These are phyloP conservation scores for Nepenthes gracilis DNA, from an alignment of 148 eudicot genomes.

Conservation along the genomic window DNA sequence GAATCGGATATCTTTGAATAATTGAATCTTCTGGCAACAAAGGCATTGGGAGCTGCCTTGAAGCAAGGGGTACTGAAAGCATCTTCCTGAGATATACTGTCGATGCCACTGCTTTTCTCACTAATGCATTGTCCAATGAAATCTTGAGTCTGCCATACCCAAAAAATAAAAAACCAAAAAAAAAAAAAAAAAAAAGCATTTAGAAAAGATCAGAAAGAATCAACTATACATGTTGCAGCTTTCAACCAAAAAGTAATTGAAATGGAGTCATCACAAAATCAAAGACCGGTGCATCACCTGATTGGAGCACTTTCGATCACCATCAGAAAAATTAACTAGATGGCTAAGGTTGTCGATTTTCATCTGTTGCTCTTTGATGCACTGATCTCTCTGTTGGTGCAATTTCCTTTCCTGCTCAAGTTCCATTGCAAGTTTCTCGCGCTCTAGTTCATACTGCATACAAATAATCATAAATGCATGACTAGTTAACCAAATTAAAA, in stretches of 20 bases:
- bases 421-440: slow-evolving; percentile 76
- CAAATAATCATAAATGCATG: slow-evolving; percentile 11
- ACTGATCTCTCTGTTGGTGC: slow-evolving; percentile 59
- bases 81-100: slow-evolving; percentile 36
- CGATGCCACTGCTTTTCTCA: slow-evolving; percentile 33
- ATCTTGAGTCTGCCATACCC: slow-evolving; percentile 18
- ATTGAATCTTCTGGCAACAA: slow-evolving; percentile 62
- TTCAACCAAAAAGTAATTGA: background rate
- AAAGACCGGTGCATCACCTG: background rate
- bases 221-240: background rate
- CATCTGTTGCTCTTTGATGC: slow-evolving; percentile 68
- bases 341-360: slow-evolving; percentile 51
- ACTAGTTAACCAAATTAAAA: background rate
- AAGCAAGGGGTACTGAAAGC: slow-evolving; percentile 64
- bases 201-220: background rate
- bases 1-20: slow-evolving; percentile 32
- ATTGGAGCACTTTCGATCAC: slow-evolving; percentile 26
- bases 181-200: slow-evolving; percentile 5
- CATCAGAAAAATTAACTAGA: slow-evolving; percentile 32
- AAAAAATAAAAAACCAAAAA: background rate
- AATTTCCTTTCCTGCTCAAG: slow-evolving; percentile 86
- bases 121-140: slow-evolving; percentile 14
- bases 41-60: slow-evolving; percentile 52
- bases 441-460: slow-evolving; percentile 78
- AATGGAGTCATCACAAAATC: background rate